Conservation (phyloP, 768 basidiomycete species). For the Mycena epipterygia region DNA sequence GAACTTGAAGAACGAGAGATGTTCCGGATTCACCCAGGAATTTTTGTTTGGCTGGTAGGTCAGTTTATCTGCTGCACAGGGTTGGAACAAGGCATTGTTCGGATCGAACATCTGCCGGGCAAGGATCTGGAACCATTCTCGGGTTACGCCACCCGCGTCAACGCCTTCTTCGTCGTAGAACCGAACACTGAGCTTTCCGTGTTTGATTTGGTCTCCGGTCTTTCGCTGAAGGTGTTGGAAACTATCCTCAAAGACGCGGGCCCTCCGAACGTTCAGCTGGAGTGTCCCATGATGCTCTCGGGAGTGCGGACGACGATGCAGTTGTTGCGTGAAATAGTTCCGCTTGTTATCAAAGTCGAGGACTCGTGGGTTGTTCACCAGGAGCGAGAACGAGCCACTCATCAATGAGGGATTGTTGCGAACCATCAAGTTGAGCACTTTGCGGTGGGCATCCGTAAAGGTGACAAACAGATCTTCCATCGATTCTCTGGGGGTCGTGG, state of each 20-base stretch:
- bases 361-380: constrained; percentile 96
- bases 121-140: constrained; percentile 99
- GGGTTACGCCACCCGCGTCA: constrained; percentile 97
- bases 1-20: constrained; percentile 98
- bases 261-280: constrained; percentile 90
- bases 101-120: constrained; percentile 99
- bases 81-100: constrained; percentile 98
- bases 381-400: constrained; percentile 97
- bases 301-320: constrained; percentile 84
- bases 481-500: constrained; percentile 77
- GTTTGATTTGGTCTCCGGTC: constrained; percentile 96
- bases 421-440: constrained; percentile 96
- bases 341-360: constrained; percentile 99
- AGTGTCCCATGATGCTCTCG: constrained; percentile 88
- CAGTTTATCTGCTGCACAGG: constrained; percentile 93
- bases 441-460: constrained; percentile 94
- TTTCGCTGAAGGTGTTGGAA: constrained; percentile 93
- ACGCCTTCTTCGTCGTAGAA: constrained; percentile 99
- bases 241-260: constrained; percentile 97
- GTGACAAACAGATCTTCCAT: constrained; percentile 93
- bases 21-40: constrained; percentile 95
- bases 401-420: constrained; percentile 98
- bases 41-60: constrained; percentile 98
- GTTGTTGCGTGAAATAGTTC: constrained; percentile 93
- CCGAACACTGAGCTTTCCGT: constrained; percentile 95